Base-by-base conservation (phyloP, 768 basidiomycete species). In the Amanita fuliginea region DNA sequence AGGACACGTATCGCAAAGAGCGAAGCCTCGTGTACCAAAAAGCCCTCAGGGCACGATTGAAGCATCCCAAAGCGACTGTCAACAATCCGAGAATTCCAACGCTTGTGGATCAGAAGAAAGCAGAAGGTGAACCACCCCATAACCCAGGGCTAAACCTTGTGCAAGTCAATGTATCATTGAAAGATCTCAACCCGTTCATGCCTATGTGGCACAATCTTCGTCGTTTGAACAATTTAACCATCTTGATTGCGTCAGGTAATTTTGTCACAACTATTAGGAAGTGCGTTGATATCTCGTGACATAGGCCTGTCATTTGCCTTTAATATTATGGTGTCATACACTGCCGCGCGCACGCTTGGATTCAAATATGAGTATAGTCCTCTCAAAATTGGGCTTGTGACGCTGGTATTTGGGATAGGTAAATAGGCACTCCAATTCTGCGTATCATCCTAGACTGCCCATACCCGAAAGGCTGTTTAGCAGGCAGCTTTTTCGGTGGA, bases 1-100 rank as follows among this genome's bases (percentile, higher is more conserved):
- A 76, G 51, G 90, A 94, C 57, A 89, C 89, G n/a, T 94, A 87
- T 67, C 76, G 90, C 14, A 68, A 74, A 48, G 87, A 92, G 58
- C 81, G 93, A 39, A 93, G 89, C 47, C 64, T 86, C 19, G 77
- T 79, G 2, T 95, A 93, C 62, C 86, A 87, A 59, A 70, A 71
- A 34, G 80, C 81, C 0, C 65, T 87, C 37, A 74, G 68, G 53
- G 65, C 70, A 42, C 70, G 73, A 14, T 49, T 67, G 4, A 62
- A 62, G 35, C 21, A 51, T 18, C 24, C 11, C 10, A 28, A 24
- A 13, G 33, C 32, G 19, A 37, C 42, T 47, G 13, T 48, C 59
- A 44, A 67, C 65, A 51, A 64, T 58, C 33, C 60, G 55, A 45
- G 60, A 59, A 46, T 51, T 53, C 46, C 13, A 13, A 37, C 35